Base-by-base conservation (phyloP, 495 filamentous ascomycete species). In the Bombardia bombarda region DNA sequence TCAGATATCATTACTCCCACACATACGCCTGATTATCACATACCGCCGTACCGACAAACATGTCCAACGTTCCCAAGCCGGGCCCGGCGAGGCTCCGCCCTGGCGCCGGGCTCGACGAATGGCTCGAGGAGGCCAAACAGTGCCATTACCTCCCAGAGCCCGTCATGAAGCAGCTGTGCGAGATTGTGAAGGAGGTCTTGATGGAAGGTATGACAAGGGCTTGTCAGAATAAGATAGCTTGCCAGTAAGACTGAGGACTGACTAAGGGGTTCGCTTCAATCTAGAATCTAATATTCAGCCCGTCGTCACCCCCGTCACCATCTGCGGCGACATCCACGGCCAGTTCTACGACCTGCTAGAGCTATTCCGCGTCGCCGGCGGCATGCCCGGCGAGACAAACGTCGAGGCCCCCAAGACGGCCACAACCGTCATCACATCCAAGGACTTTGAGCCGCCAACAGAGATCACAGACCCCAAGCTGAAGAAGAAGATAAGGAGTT, bases 331-430 rank as follows among this genome's bases (percentile, higher is more conserved):
- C 60, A 95, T 98, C 53, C 92, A 98, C 66, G 92, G 92, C 55
- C 92, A 98, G 68, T 98, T 96, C 67, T 98, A 97, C 73, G 92
- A 98, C 63, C 75, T 98, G 6, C 78, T 97, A 38, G 92, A 98
- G 65, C 80, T 98, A 22, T 98, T 98, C 69, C 84, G 87, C 32
- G 90, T 98, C 5, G 89, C 89, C 17, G 92, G 92, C 38, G 92
- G 92, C 44, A 92, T 96, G 80, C 92, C 92, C 12, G 82, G 86
- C 49, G 82, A 90, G 50, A 75, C 77, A 10, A 72, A 77, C 28
- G 74, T 75, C 2, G 75, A 84, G 51, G 58, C 72, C 4, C 83
- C 86, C 7, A 73, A 78, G 41, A 79, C 75, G 1, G 70, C 74
- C 20, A 72, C 78, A 0, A 72, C 77, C 5, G 72, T 86, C 19